These are phyloP conservation scores for Lodderomyces oxycetoniae DNA, from an alignment of 1,139 yeast species.

Conservation along the genomic window DNA sequence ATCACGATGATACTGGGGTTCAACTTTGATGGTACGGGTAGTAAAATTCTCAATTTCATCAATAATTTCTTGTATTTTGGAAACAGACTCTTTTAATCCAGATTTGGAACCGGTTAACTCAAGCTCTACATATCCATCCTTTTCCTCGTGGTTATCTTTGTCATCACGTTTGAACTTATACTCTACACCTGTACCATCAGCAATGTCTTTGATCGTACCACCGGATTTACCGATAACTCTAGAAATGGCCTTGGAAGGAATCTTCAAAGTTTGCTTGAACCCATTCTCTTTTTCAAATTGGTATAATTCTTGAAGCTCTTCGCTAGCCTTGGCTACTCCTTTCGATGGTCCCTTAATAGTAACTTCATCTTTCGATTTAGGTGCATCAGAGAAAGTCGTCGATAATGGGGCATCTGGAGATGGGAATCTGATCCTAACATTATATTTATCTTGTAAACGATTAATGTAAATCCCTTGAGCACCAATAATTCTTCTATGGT, in stretches of 20 bases:
- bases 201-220: constrained; percentile 75
- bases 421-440: constrained; percentile 79
- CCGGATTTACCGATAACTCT: constrained; percentile 89
- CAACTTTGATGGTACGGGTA: constrained; percentile 60
- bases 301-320: constrained; percentile 77
- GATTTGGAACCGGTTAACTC: constrained; percentile 75
- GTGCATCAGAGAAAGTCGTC: constrained; percentile 31
- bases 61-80: constrained; percentile 59
- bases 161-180: constrained; percentile 56
- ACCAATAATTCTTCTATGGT: constrained; percentile 82
- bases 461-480: constrained; percentile 75
- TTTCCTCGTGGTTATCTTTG: constrained; percentile 26
- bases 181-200: constrained; percentile 76
- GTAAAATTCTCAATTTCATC: constrained; percentile 64
- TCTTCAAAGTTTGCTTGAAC: constrained; percentile 52
- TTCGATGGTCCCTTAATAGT: constrained; percentile 86
- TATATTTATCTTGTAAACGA: constrained; percentile 85
- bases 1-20: constrained; percentile 72
- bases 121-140: constrained; percentile 49
- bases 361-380: constrained; percentile 57
- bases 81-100: constrained; percentile 72
- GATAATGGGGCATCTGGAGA: constrained; percentile 20
- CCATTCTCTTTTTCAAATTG: constrained; percentile 90
- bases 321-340: constrained; percentile 81
- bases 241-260: constrained; percentile 72